Evolutionary conservation across 1,284 basidiomycete species (phyloP).

Genomic region (Takashimella koratensis): DNA sequence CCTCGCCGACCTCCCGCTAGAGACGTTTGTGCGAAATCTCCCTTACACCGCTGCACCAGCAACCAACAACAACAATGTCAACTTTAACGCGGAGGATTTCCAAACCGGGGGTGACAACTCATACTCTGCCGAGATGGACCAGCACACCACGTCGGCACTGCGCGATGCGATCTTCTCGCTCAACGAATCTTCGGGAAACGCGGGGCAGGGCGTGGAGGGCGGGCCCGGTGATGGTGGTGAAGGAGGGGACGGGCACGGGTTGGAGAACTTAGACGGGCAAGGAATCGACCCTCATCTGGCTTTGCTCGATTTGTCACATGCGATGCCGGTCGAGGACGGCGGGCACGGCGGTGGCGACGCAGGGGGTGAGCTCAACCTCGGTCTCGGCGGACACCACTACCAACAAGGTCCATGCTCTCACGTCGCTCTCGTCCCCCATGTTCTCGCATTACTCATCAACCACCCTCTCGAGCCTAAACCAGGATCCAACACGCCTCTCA

Average conservation of each 20-base stretch:
- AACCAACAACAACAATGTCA: slow-evolving; percentile 12
- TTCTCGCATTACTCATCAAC: slow-evolving; percentile 37
- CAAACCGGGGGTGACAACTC: slow-evolving; percentile 22
- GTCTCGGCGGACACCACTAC: slow-evolving; percentile 11
- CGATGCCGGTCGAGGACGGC: slow-evolving; percentile 30
- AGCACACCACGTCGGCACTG: slow-evolving; percentile 46
- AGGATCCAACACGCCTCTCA: slow-evolving; percentile 42
- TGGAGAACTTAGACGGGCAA: slow-evolving; percentile 18
- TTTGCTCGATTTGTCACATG: slow-evolving; percentile 40
- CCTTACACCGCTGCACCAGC: slow-evolving; percentile 30
- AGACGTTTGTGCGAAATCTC: slow-evolving; percentile 44
- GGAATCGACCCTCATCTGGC: slow-evolving; percentile 42
- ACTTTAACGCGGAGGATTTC: slow-evolving; percentile 32
- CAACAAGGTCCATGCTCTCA: slow-evolving; percentile 31
- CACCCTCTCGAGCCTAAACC: slow-evolving; percentile 44
- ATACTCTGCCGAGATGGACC: slow-evolving; percentile 44
- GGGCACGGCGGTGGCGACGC: slow-evolving; percentile 18
- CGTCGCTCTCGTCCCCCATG: slow-evolving; percentile 38
- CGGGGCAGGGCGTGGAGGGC: slow-evolving; percentile 17
- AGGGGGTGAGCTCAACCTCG: slow-evolving; percentile 22
- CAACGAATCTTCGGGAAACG: slow-evolving; percentile 34
- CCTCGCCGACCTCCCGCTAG: slow-evolving; percentile 45
- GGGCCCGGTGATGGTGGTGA: slow-evolving; percentile 22
- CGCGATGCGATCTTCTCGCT: slow-evolving; percentile 49
- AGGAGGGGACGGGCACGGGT: slow-evolving; percentile 21